Evolutionary conservation across 148 eudicot species (phyloP).

Genomic region (Vaccinium macrocarpon): DNA sequence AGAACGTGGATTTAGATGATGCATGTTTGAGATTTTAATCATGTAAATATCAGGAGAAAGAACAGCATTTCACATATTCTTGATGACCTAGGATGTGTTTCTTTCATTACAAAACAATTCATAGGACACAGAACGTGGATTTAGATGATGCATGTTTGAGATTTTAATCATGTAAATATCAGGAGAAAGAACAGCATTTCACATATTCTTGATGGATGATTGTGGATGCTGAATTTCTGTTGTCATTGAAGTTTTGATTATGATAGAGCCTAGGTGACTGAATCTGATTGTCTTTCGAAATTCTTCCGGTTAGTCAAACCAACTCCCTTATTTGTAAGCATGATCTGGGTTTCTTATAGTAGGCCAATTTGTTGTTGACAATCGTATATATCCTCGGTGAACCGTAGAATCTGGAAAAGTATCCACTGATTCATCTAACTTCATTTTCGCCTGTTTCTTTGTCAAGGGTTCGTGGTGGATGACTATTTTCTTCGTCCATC

Average conservation of each 20-base stretch:
- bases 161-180: not conserved
- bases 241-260: not conserved
- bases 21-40: not conserved
- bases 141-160: not conserved
- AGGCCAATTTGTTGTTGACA: not conserved
- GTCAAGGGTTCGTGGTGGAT: not conserved
- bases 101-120: not conserved
- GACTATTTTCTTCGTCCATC: not conserved
- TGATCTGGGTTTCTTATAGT: not conserved
- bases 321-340: not conserved
- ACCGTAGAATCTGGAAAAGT: not conserved
- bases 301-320: slow-evolving; percentile 8
- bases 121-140: not conserved
- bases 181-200: not conserved
- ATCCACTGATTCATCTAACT: not conserved
- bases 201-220: not conserved
- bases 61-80: not conserved
- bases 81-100: not conserved
- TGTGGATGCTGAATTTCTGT: slow-evolving; percentile 1
- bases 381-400: not conserved
- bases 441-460: not conserved
- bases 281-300: not conserved
- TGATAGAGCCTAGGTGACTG: not conserved
- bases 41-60: not conserved
- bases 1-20: not conserved